Percentiles rank a stretch among this genome's conserved stretches.
Conservation (phyloP, 2,329 filamentous ascomycete genomes). For the Ophiognomonia clavigignenti-juglandacearum region DNA sequence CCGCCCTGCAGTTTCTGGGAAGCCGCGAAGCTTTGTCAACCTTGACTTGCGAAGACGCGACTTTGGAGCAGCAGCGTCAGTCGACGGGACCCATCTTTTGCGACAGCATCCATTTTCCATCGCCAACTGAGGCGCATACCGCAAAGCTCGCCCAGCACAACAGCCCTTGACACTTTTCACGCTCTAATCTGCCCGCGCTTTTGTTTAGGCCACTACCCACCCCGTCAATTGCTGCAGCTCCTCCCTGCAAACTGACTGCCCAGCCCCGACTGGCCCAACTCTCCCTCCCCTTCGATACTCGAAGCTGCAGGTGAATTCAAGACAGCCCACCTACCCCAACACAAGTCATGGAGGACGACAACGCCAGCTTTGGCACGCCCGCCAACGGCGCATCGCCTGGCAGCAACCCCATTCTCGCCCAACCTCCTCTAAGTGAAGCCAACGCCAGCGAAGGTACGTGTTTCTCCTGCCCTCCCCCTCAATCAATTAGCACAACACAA, state of each 20-base stretch:
- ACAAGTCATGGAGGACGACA: constrained; percentile 53
- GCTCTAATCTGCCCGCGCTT: background rate
- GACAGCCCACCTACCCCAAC: constrained; percentile 19
- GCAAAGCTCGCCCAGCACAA: background rate
- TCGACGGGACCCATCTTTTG: constrained; percentile 14
- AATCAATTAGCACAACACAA: background rate
- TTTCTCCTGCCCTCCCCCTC: too few species aligned
- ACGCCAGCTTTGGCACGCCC: constrained; percentile 53
- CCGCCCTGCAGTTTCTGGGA: too few species aligned
- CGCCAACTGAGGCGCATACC: constrained; percentile 3
- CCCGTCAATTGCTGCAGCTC: constrained; percentile 15
- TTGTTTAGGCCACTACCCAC: background rate
- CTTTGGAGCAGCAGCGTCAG: constrained; percentile 4
- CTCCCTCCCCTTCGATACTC: background rate
- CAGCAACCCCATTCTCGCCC: constrained; percentile 51
- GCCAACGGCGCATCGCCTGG: constrained; percentile 51
- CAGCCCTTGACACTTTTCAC: background rate
- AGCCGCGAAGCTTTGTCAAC: too few species aligned
- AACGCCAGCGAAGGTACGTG: constrained; percentile 42
- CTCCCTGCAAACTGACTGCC: background rate
- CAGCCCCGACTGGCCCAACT: background rate
- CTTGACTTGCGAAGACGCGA: too few species aligned
- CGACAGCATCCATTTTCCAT: constrained; percentile 9
- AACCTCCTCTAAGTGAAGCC: constrained; percentile 44
- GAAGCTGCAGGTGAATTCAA: constrained; percentile 2